A percentile compares a stretch with the other conserved stretches of the same genome.
Conservation (phyloP, 176 grass and related monocot species). For the Oryza meridionalis region DNA sequence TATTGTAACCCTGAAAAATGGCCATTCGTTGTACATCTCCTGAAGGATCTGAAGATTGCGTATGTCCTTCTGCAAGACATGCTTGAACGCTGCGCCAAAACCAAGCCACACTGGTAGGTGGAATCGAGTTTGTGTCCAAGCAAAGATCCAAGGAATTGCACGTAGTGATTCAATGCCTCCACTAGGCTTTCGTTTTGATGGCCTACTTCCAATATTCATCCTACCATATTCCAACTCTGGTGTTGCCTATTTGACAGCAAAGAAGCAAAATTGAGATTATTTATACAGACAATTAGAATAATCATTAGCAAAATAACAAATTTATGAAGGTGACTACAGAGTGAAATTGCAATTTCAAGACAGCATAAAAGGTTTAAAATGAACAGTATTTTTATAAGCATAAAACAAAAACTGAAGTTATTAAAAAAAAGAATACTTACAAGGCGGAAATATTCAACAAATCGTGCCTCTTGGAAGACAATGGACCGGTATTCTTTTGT, state of each 20-base stretch:
- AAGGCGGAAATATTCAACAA: slow-evolving; percentile 95
- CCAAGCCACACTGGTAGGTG: slow-evolving; percentile 96
- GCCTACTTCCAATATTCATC: slow-evolving; percentile 94
- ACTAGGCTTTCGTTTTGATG: slow-evolving; percentile 86
- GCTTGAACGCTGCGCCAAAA: slow-evolving; percentile 88
- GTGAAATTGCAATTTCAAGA: neutral
- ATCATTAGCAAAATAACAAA: neutral
- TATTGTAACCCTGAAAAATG: slow-evolving; percentile 93
- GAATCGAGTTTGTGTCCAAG: slow-evolving; percentile 94
- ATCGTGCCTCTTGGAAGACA: slow-evolving; percentile 87
- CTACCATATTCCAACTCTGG: slow-evolving; percentile 90
- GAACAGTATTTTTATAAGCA: neutral
- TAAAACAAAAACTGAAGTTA: neutral
- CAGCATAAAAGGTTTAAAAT: neutral
- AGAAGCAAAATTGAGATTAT: slow-evolving; percentile 15
- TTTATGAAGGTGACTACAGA: neutral
- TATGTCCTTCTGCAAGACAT: slow-evolving; percentile 75
- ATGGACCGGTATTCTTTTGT: slow-evolving; percentile 90
- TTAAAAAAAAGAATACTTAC: slow-evolving; percentile 54
- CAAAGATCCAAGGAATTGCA: slow-evolving; percentile 98
- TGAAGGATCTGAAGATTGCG: slow-evolving; percentile 68
- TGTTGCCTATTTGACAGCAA: slow-evolving; percentile 61
- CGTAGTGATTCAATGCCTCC: slow-evolving; percentile 88
- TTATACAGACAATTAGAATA: neutral
- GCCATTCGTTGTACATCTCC: slow-evolving; percentile 94